Conservation (phyloP, 306 rosid genomes). For the Carpinus viminea region DNA sequence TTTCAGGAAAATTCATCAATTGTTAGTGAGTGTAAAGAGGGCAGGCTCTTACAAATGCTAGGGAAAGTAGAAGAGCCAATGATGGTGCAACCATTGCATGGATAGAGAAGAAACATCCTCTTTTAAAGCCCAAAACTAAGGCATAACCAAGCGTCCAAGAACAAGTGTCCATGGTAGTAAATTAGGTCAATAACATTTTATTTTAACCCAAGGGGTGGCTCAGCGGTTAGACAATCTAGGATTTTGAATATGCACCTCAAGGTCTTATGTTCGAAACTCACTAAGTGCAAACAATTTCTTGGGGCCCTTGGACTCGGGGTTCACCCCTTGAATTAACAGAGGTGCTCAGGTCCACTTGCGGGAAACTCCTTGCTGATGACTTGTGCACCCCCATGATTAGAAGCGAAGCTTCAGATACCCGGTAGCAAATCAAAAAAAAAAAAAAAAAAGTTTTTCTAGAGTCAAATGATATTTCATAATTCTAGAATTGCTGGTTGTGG, state of each 20-base stretch:
- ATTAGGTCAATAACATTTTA: background rate
- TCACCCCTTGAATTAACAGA: too few species aligned
- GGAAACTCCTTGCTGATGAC: too few species aligned
- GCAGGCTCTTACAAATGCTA: too few species aligned
- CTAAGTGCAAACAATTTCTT: too few species aligned
- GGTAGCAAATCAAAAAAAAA: too few species aligned
- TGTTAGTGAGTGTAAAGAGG: conserved; percentile 1
- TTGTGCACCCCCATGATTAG: too few species aligned
- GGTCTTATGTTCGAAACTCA: too few species aligned
- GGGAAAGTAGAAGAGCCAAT: background rate
- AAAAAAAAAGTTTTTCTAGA: conserved; percentile 1
- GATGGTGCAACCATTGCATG: background rate
- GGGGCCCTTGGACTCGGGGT: too few species aligned
- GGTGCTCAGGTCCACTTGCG: too few species aligned
- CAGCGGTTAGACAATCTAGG: too few species aligned
- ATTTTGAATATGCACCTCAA: too few species aligned
- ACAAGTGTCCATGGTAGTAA: background rate
- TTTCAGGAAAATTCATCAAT: conserved; percentile 26
- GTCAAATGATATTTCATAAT: background rate
- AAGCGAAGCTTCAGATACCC: too few species aligned
- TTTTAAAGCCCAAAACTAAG: background rate
- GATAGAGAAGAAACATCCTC: background rate
- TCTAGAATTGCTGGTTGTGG: background rate
- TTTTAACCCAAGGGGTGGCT: background rate
- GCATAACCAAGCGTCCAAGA: background rate